A percentile compares a stretch with the other conserved stretches of the same genome.
phyloP scores from a whole-genome alignment of 169 alveolate genomes.

The Haemoproteus tartakovskyi region DNA sequence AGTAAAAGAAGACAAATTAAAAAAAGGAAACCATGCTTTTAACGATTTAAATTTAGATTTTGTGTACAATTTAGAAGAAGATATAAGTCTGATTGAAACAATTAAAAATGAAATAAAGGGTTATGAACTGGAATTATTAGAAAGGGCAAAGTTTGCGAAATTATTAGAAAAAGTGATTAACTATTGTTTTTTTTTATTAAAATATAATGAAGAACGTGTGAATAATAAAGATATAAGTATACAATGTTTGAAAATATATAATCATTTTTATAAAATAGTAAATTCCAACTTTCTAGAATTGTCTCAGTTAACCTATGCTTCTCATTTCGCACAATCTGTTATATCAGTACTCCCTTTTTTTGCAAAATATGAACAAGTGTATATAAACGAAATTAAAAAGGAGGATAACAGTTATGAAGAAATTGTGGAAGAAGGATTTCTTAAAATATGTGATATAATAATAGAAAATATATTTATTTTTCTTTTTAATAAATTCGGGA shows the following conservation, averaged over 20 bases:
- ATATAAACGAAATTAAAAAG: slow-evolving; percentile 33
- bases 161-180: slow-evolving; percentile 44
- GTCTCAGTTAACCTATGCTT: slow-evolving; percentile 19
- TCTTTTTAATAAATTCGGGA: slow-evolving; percentile 23
- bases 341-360: slow-evolving; percentile 32
- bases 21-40: slow-evolving; percentile 30
- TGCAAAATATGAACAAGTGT: slow-evolving; percentile 37
- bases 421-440: not conserved
- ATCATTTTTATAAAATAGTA: slow-evolving; percentile 3
- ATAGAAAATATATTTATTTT: slow-evolving; percentile 12
- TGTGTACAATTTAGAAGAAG: slow-evolving; percentile 41
- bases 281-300: slow-evolving; percentile 1
- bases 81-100: slow-evolving; percentile 37
- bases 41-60: slow-evolving; percentile 7
- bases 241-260: slow-evolving; percentile 37
- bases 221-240: slow-evolving; percentile 32
- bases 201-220: slow-evolving; percentile 35
- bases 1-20: slow-evolving; percentile 53
- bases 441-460: slow-evolving; percentile 3
- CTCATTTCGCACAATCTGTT: slow-evolving; percentile 43
- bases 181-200: slow-evolving; percentile 46
- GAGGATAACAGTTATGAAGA: not conserved
- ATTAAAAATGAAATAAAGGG: slow-evolving; percentile 36
- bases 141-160: slow-evolving; percentile 20
- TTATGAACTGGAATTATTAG: slow-evolving; percentile 12